Base-by-base conservation (phyloP, 2,329 filamentous ascomycete genomes). In the Colletotrichum gloeosporioides region DNA sequence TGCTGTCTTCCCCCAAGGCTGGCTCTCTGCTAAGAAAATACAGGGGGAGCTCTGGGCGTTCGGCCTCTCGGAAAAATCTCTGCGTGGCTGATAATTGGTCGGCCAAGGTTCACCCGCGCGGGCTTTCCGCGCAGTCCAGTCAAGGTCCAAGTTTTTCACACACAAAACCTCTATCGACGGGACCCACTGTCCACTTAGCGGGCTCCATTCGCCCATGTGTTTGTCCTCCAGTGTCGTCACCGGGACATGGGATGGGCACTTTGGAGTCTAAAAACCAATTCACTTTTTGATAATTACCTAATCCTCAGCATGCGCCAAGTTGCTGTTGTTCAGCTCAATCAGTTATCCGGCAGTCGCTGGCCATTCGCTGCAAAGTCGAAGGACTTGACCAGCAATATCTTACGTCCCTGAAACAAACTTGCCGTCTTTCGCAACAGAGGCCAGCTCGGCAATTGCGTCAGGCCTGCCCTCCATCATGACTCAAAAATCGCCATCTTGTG, bases 121-220 rank as follows among this genome's bases (percentile, higher is more conserved):
- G 75, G 44, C 68, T 39, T 73, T 22, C 64, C 29, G 55, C 25
- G 31, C 15, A n/a, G 53, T 29, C 57, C 68, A 62, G 29, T 70
- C 57, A 49, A n/a, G 29, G 70, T 69, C 59, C 63, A 57, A 57
- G 39, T 57, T 73, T 73, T 73, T n/a, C 9, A 22, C 27, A 29
- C 13, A 44, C 57, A 64, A 29, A 18, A 53, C 44, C 10, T 53
- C 44, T 8, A 15, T 53, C 44, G 10, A 13, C 16, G 13, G 53
- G 36, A 67, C 34, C 65, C 69, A 64, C 66, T 18, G 39, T 65
- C 77, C 71, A 77, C 68, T 77, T 71, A 71, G 64, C 74, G 65
- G 12, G 49, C 69, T 70, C 71, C 75, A 32, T 77, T 76, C 59
- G 29, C 69, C 77, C 77, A 76, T 78, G 75, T 77, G 77, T 62